These are phyloP conservation scores for Cryomyces minteri DNA, from an alignment of 495 filamentous ascomycete genomes.

Conservation along the genomic window DNA sequence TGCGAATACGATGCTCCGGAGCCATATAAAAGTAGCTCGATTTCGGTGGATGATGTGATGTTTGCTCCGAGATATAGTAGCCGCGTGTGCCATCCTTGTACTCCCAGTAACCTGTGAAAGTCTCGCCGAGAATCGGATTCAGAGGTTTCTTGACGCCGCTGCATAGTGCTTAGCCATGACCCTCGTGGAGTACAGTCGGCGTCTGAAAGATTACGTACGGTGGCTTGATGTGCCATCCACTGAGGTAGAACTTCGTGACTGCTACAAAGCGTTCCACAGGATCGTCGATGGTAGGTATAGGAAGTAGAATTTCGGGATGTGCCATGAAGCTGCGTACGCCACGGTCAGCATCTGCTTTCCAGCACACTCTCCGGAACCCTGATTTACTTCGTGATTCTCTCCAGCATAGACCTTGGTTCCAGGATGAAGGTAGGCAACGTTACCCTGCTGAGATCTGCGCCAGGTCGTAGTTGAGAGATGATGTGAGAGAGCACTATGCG, in stretches of 20 bases:
- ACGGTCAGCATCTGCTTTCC: background rate
- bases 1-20: constrained; percentile 81
- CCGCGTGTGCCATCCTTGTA: constrained; percentile 69
- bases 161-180: background rate
- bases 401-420: constrained; percentile 92
- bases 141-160: constrained; percentile 97
- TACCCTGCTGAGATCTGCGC: constrained; percentile 86
- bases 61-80: constrained; percentile 95
- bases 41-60: constrained; percentile 94
- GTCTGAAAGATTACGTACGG: constrained; percentile 39
- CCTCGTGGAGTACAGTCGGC: background rate
- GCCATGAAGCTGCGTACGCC: constrained; percentile 78
- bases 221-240: constrained; percentile 97
- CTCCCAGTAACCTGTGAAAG: constrained; percentile 90
- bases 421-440: constrained; percentile 95
- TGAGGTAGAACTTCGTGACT: constrained; percentile 94
- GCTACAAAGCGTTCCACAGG: constrained; percentile 80
- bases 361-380: background rate
- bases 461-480: constrained; percentile 89
- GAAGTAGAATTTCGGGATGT: constrained; percentile 86
- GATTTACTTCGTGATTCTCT: constrained; percentile 84
- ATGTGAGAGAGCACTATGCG: constrained; percentile 71
- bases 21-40: constrained; percentile 99
- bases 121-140: constrained; percentile 92
- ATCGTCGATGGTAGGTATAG: constrained; percentile 75